phyloP scores from a whole-genome alignment of 257 asterid species.

The Nicotiana undulata region DNA sequence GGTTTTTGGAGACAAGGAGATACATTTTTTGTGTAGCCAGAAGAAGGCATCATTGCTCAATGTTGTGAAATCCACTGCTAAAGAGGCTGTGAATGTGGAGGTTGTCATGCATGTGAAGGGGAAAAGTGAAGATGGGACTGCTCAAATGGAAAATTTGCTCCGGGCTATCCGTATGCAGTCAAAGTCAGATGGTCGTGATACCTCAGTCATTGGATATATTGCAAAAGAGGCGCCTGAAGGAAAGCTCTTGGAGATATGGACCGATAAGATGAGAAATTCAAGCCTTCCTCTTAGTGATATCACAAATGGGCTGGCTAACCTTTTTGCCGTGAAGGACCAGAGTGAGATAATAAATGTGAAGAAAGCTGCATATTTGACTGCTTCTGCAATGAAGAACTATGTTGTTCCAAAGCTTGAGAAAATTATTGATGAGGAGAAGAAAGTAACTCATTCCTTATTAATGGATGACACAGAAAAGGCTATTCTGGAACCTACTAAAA shows the following conservation, averaged over 20 bases:
- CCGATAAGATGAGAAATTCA: conserved; percentile 9
- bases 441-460: conserved; percentile 20
- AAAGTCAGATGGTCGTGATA: conserved; percentile 1
- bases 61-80: conserved; percentile 17
- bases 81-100: conserved; percentile 12
- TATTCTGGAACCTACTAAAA: conserved; percentile 21
- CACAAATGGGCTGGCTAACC: conserved; percentile 17
- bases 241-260: conserved; percentile 20
- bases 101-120: conserved; percentile 20
- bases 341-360: conserved; percentile 20
- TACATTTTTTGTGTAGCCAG: conserved; percentile 27
- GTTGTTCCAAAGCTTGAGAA: conserved; percentile 26
- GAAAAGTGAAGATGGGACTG: conserved; percentile 17
- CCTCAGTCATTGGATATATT: conserved; percentile 14
- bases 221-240: conserved; percentile 25
- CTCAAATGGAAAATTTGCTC: conserved; percentile 14
- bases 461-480: conserved; percentile 31
- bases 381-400: conserved; percentile 23
- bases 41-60: conserved; percentile 16
- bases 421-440: conserved; percentile 25
- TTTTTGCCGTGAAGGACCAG: conserved; percentile 22
- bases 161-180: conserved; percentile 9
- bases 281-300: conserved; percentile 16
- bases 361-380: conserved; percentile 25
- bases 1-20: conserved; percentile 19